Evolutionary conservation across 2,329 filamentous ascomycete species (phyloP), one percentile per base, ranked within the genome.

Genomic region (Penicillium verrucosum): DNA sequence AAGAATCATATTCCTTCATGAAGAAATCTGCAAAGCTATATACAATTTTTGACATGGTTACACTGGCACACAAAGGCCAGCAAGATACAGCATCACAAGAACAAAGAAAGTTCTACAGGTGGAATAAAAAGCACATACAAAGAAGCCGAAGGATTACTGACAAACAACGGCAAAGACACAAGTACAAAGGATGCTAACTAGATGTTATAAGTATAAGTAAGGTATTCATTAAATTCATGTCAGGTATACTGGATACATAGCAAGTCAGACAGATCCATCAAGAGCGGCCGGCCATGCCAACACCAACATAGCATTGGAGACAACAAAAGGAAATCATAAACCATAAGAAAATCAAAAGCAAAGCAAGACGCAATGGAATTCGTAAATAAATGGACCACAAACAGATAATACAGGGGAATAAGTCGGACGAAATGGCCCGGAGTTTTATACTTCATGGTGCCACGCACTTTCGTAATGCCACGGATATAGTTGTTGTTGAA

Each of bases 381-480:
- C 59, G 60, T 62, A 61, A 67, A 58, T 53, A 58, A 51, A 66
- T 38, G 48, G 48, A 51, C 47, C 51, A 60, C 48, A 47, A 50
- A 54, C 59, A 61, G 49, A 63, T 68, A 69, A 70, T 72, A 72
- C 70, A 73, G 70, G 70, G 70, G 65, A 72, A 72, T 72, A 66
- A 57, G 30, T 34, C 14, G 32, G 30, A 14, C 5, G 30, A 32
- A 12, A 14, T 32, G 30, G 30, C 30, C 5, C 0, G 11, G 11
- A 32, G 30, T 32, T 32, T 2, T 32, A 53, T 56, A 56, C 14
- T 56, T 45, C 47, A 34, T 23, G 9, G 1, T 25, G 29, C 49
- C 16, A 43, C 37, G 23, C 38, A n/a, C 12, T 7, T 44, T 6
- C 14, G 30, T 37, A 36, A 2, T 38, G 25, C 30, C 40, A 23